A percentile compares a stretch with the other conserved stretches of the same genome.
Evolutionary conservation across 805 yeast species (phyloP).

Genomic region (Teunomyces cretensis): DNA sequence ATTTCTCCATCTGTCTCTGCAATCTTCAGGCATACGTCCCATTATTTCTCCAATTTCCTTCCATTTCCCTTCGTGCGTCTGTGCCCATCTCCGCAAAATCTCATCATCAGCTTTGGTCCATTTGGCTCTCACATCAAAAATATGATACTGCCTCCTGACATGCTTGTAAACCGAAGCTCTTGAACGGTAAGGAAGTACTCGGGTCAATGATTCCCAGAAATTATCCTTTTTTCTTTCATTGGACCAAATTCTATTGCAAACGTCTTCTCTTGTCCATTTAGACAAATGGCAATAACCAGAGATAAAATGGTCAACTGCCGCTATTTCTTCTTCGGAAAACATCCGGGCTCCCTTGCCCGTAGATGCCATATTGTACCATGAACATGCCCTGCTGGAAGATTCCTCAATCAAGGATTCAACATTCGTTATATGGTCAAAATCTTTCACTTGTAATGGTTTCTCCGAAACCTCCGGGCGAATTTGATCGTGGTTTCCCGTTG

Average conservation of each 20-base stretch:
- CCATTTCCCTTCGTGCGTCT: conserved; percentile 82
- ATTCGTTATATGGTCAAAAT: conserved; percentile 26
- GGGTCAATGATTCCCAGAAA: conserved; percentile 83
- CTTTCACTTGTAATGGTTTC: conserved; percentile 6
- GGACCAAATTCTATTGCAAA: conserved; percentile 86
- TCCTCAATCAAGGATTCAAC: conserved; percentile 36
- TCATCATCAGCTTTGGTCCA: conserved; percentile 87
- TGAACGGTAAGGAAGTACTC: conserved; percentile 79
- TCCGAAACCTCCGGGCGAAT: not conserved
- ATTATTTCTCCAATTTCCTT: conserved; percentile 73
- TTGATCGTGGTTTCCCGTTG: not conserved
- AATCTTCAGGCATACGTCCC: conserved; percentile 97
- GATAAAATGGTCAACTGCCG: conserved; percentile 72
- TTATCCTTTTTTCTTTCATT: conserved; percentile 81
- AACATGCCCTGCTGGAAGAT: conserved; percentile 32
- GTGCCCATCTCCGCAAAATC: conserved; percentile 59
- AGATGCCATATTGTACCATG: conserved; percentile 27
- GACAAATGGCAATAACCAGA: conserved; percentile 64
- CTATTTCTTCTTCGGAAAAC: conserved; percentile 65
- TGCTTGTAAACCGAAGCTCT: conserved; percentile 91
- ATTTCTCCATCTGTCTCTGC: conserved; percentile 95
- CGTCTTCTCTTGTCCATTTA: conserved; percentile 60
- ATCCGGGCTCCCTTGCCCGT: conserved; percentile 32
- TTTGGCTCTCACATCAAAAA: conserved; percentile 82
- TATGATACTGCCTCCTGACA: conserved; percentile 84